Conservation (phyloP, 2,329 filamentous ascomycete genomes). For the Ramularia endophylla region DNA sequence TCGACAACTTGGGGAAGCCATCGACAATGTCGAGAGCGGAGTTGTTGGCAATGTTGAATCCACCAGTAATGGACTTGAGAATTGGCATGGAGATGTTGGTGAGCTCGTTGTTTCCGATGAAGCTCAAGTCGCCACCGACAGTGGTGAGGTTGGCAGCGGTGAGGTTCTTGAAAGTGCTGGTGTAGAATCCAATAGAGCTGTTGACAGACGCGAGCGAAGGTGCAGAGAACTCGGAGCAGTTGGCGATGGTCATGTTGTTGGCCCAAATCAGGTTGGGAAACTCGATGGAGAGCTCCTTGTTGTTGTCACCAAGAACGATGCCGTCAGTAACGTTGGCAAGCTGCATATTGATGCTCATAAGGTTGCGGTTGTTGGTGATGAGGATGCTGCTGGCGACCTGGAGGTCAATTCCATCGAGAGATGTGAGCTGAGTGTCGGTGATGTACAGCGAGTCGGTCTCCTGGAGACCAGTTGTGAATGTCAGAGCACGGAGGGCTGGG, state of each 20-base stretch:
- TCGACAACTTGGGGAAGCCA: constrained; percentile 62
- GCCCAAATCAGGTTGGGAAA: constrained; percentile 76
- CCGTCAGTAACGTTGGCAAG: constrained; percentile 67
- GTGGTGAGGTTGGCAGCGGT: constrained; percentile 64
- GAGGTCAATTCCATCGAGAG: constrained; percentile 76
- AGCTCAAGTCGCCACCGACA: constrained; percentile 53
- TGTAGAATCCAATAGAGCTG: constrained; percentile 77
- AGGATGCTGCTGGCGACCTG: constrained; percentile 64
- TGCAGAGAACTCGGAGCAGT: constrained; percentile 66
- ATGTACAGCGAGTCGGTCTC: constrained; percentile 65
- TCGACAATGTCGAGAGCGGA: constrained; percentile 60
- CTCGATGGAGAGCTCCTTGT: constrained; percentile 60
- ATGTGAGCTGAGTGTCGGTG: constrained; percentile 76
- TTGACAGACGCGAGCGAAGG: constrained; percentile 69
- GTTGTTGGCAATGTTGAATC: constrained; percentile 87
- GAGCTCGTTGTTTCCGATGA: constrained; percentile 52
- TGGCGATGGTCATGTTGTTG: constrained; percentile 74
- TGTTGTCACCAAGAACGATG: constrained; percentile 76
- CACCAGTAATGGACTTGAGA: constrained; percentile 66
- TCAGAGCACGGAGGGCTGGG: constrained; percentile 54
- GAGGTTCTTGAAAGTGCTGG: constrained; percentile 63
- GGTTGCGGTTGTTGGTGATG: constrained; percentile 84
- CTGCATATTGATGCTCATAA: constrained; percentile 69
- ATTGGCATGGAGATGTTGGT: constrained; percentile 70
- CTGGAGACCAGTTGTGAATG: constrained; percentile 59